phyloP scores from a whole-genome alignment of 306 rosid genomes.

The Gastrolobium bilobum region DNA sequence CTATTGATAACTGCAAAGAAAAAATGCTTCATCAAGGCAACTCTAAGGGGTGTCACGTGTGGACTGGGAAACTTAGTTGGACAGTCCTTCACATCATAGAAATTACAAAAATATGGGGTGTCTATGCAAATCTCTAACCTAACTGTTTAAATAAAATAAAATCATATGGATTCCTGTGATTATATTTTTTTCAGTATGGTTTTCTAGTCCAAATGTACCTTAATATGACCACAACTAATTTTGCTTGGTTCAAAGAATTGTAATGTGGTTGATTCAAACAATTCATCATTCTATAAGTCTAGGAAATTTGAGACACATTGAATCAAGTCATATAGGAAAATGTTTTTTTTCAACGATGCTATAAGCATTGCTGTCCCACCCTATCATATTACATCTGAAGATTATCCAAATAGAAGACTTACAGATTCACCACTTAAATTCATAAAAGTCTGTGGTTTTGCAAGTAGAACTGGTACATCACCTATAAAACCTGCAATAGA shows the following conservation, averaged over 20 bases:
- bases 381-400: constrained; percentile 40
- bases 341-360: not conserved
- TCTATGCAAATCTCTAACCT: not conserved
- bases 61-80: not conserved
- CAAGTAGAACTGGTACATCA: constrained; percentile 82
- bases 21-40: not conserved
- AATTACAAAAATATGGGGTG: not conserved
- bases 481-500: constrained; percentile 76
- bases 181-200: constrained; percentile 15
- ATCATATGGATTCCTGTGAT: constrained; percentile 8
- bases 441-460: constrained; percentile 97
- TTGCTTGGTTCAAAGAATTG: constrained; percentile 3
- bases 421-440: constrained; percentile 97
- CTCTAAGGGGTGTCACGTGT: not conserved
- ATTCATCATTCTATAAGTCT: not conserved
- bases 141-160: not conserved
- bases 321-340: not conserved
- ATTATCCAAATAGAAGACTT: constrained; percentile 64
- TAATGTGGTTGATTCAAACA: not conserved
- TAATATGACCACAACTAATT: not conserved
- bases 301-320: constrained; percentile 23
- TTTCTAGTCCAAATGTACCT: not conserved
- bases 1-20: not conserved
- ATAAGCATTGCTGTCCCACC: constrained; percentile 21
- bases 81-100: constrained; percentile 2